A percentile compares a stretch with the other conserved stretches of the same genome.
Conservation (phyloP, 495 filamentous ascomycete species). For the Hyaloscypha bicolor region DNA sequence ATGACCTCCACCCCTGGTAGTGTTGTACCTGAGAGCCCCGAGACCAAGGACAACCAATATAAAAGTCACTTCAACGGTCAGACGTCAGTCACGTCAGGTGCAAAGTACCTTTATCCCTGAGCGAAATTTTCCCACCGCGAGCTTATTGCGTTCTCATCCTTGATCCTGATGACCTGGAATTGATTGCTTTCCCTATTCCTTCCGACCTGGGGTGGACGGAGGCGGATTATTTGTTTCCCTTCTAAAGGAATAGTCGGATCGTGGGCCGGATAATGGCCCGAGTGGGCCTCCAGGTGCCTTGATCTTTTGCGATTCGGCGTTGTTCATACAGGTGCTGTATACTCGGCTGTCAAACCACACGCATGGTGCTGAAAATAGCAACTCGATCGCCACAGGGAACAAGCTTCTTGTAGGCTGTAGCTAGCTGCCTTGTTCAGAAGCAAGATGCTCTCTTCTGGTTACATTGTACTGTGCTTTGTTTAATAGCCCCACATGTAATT, state of each 20-base stretch:
- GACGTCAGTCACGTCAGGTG: neutral
- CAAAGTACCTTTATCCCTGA: neutral
- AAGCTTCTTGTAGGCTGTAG: too few species aligned
- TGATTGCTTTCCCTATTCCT: neutral
- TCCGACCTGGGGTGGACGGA: neutral
- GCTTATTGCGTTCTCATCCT: neutral
- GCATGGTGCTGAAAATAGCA: too few species aligned
- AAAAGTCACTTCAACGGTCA: neutral
- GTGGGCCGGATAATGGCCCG: neutral
- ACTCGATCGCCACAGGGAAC: too few species aligned
- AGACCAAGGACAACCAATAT: too few species aligned
- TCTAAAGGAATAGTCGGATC: neutral
- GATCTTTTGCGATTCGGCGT: neutral
- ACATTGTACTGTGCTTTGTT: too few species aligned
- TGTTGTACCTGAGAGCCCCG: too few species aligned
- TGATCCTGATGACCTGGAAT: neutral
- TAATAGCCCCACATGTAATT: neutral
- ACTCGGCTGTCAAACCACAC: too few species aligned
- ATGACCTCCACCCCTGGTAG: neutral
- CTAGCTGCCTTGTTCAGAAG: too few species aligned
- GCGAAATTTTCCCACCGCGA: neutral
- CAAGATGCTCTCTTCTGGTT: too few species aligned
- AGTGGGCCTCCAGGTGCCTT: neutral
- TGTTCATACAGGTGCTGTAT: too few species aligned
- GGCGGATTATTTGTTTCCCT: neutral